Percentiles rank a stretch among this genome's conserved stretches.
Conservation (phyloP, 2,329 filamentous ascomycete genomes). For the Stachybotrys elegans region DNA sequence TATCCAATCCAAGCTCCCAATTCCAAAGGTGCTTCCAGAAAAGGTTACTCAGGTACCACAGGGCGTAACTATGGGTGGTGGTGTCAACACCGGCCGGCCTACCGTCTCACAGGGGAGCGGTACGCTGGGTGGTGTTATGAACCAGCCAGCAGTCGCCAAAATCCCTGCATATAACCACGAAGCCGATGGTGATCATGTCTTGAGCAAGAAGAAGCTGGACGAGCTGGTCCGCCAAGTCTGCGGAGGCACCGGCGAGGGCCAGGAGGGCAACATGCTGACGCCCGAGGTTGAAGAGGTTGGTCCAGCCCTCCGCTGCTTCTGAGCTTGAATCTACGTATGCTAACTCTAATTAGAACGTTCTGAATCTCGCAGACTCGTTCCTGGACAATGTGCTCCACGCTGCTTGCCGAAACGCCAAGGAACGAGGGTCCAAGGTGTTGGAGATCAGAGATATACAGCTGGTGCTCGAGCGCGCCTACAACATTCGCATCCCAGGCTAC, state of each 20-base stretch:
- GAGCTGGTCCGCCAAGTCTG: slow-evolving; percentile 93
- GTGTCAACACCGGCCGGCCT: slow-evolving; percentile 63
- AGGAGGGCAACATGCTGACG: slow-evolving; percentile 71
- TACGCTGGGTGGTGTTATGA: slow-evolving; percentile 75
- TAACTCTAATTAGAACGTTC: slow-evolving; percentile 60
- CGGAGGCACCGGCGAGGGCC: slow-evolving; percentile 67
- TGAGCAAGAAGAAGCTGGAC: slow-evolving; percentile 98
- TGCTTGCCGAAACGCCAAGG: slow-evolving; percentile 87
- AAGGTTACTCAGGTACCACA: slow-evolving; percentile 64
- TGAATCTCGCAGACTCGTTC: slow-evolving; percentile 88
- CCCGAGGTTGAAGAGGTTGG: slow-evolving; percentile 94
- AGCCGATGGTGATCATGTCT: slow-evolving; percentile 82
- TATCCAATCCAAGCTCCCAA: slow-evolving; percentile 65
- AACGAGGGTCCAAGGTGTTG: slow-evolving; percentile 82
- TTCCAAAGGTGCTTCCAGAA: slow-evolving; percentile 71
- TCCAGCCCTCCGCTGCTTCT: too few relatives aligned
- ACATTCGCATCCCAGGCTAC: slow-evolving; percentile 90
- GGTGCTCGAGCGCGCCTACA: slow-evolving; percentile 78
- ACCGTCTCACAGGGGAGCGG: slow-evolving; percentile 76
- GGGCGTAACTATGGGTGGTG: slow-evolving; percentile 66
- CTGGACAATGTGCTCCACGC: slow-evolving; percentile 84
- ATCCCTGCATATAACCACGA: slow-evolving; percentile 82
- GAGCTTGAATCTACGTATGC: too few relatives aligned
- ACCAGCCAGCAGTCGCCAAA: slow-evolving; percentile 78
- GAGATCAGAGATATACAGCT: slow-evolving; percentile 85